These are phyloP conservation scores for Escovopsis sp. DNA, from an alignment of 2,329 filamentous ascomycete species.

Conservation along the genomic window DNA sequence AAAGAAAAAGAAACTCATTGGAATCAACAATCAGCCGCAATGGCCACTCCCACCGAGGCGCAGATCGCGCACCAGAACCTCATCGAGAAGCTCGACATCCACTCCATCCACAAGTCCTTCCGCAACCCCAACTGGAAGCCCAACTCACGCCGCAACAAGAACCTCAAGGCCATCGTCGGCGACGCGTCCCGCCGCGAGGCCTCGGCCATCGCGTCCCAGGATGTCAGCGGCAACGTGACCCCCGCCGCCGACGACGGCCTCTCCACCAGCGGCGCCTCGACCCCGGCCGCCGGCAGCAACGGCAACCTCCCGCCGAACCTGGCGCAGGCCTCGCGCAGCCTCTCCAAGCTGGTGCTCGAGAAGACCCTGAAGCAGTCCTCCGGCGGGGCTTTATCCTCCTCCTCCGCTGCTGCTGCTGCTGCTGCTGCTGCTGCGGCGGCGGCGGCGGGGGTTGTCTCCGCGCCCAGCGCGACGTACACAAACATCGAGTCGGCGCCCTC, in stretches of 20 bases:
- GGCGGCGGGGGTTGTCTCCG: constrained; percentile 15
- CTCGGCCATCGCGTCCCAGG: constrained; percentile 69
- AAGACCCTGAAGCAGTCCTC: constrained; percentile 44
- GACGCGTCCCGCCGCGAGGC: constrained; percentile 81
- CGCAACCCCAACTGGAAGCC: constrained; percentile 85
- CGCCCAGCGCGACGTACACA: constrained; percentile 74
- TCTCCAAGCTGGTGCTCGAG: constrained; percentile 79
- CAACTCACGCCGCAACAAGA: constrained; percentile 93
- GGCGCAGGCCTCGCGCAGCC: constrained; percentile 73
- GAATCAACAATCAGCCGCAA: constrained; percentile 4
- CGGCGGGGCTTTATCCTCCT: constrained; percentile 8
- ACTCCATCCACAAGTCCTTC: constrained; percentile 74
- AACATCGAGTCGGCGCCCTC: constrained; percentile 94
- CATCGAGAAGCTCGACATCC: constrained; percentile 83
- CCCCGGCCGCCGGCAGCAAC: constrained; percentile 30
- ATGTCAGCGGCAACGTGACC: constrained; percentile 61
- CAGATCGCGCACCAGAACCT: constrained; percentile 73
- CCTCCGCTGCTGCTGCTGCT: too few relatives aligned
- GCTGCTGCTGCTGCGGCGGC: background rate
- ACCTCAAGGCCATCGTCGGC: constrained; percentile 88
- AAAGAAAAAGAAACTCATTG: too few relatives aligned
- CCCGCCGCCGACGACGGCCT: constrained; percentile 37
- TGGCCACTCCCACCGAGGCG: constrained; percentile 53
- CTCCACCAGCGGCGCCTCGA: constrained; percentile 43
- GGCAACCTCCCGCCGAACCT: constrained; percentile 49